Percentiles rank a stretch among this genome's conserved stretches.
phyloP scores from a whole-genome alignment of 768 basidiomycete genomes.

The Paxillus rubicundulus region DNA sequence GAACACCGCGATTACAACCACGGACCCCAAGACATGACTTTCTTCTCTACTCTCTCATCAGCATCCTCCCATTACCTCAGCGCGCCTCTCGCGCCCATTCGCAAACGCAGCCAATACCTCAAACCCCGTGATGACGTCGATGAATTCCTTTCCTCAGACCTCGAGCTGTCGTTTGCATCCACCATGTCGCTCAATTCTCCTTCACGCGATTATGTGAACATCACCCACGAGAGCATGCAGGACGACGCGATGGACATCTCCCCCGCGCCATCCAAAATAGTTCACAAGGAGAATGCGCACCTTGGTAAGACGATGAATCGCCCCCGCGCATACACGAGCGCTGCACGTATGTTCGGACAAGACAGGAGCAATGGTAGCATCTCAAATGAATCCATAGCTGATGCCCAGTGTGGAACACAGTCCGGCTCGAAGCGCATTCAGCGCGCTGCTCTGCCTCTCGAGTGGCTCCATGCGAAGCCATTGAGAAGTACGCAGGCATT shows the following conservation, averaged over 20 bases:
- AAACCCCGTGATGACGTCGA: slow-evolving; percentile 53
- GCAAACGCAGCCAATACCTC: slow-evolving; percentile 48
- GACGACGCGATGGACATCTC: slow-evolving; percentile 82
- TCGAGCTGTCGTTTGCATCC: slow-evolving; percentile 81
- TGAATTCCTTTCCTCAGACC: slow-evolving; percentile 69
- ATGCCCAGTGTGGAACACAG: slow-evolving; percentile 28
- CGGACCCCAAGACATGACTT: slow-evolving; percentile 48
- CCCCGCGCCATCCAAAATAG: slow-evolving; percentile 48
- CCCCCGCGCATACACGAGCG: slow-evolving; percentile 65
- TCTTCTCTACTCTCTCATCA: slow-evolving; percentile 43
- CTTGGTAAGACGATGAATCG: slow-evolving; percentile 38
- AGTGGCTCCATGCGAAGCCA: slow-evolving; percentile 48
- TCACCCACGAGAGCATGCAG: slow-evolving; percentile 48
- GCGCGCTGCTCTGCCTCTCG: slow-evolving; percentile 59
- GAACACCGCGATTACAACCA: slow-evolving; percentile 27
- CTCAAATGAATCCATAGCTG: slow-evolving; percentile 32
- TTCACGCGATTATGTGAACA: slow-evolving; percentile 43
- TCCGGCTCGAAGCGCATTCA: slow-evolving; percentile 53
- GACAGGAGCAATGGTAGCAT: slow-evolving; percentile 62
- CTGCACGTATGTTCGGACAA: slow-evolving; percentile 66
- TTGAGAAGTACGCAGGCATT: slow-evolving; percentile 18
- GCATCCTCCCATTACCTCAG: slow-evolving; percentile 45
- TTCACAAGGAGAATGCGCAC: slow-evolving; percentile 29
- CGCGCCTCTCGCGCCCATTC: slow-evolving; percentile 39
- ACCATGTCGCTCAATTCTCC: slow-evolving; percentile 80